Conservation (phyloP, 148 eudicot genomes). For the Salicornia ramosissima region DNA sequence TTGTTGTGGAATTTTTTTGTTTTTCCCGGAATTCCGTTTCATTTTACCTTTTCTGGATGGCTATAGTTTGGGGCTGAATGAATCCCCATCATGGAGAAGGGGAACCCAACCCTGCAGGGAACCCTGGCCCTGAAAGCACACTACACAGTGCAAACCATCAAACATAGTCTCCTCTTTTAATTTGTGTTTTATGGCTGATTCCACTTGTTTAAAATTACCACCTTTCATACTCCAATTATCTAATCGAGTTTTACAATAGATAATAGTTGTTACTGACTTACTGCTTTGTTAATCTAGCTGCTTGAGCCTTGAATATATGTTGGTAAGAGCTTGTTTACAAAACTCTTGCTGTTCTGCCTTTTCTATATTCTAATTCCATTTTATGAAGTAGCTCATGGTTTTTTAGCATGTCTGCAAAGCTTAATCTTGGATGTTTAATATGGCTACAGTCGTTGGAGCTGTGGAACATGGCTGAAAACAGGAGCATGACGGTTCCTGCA, state of each 20-base stretch:
- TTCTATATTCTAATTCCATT: background rate
- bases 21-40: background rate
- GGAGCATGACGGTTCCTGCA: constrained; percentile 86
- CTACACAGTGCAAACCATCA: background rate
- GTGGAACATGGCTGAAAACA: constrained; percentile 96
- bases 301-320: constrained; percentile 1
- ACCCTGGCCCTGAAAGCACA: background rate
- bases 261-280: too few relatives aligned
- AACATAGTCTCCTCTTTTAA: background rate
- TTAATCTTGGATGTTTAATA: background rate
- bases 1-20: background rate
- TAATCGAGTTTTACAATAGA: background rate
- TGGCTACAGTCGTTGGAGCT: constrained; percentile 79
- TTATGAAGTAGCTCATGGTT: background rate
- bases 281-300: background rate
- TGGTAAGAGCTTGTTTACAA: background rate
- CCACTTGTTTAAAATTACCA: background rate
- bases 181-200: background rate
- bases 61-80: background rate
- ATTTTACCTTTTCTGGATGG: background rate
- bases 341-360: background rate
- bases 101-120: background rate
- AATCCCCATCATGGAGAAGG: background rate
- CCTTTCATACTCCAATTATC: background rate
- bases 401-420: background rate